phyloP scores from a whole-genome alignment of 805 yeast species.

The Yarrowia porcina region DNA sequence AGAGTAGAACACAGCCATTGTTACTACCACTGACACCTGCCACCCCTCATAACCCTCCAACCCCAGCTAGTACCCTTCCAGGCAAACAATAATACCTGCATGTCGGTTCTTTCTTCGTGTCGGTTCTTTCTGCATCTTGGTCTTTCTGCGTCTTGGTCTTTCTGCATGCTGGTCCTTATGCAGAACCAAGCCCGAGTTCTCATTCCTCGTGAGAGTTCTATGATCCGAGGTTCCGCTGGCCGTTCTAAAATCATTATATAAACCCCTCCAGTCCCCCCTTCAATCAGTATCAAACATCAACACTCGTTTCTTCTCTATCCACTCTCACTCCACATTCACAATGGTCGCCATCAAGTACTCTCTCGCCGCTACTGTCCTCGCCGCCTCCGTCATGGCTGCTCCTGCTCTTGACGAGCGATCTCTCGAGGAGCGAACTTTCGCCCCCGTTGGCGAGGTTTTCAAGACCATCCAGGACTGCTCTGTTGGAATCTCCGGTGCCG shows the following conservation, averaged over 20 bases:
- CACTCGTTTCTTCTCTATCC: not conserved
- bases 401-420: no score
- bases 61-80: not conserved
- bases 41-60: no score
- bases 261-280: not conserved
- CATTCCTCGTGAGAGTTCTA: not conserved
- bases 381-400: not conserved
- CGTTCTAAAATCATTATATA: not conserved
- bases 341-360: constrained; percentile 19
- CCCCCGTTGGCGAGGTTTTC: not conserved
- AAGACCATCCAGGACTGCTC: constrained; percentile 4
- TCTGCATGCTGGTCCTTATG: no score
- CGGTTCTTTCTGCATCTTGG: no score
- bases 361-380: not conserved
- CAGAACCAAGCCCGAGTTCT: not conserved
- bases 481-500: not conserved
- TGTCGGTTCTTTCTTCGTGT: not conserved
- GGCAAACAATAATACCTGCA: not conserved
- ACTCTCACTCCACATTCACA: not conserved
- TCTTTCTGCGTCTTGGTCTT: no score
- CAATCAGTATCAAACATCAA: not conserved
- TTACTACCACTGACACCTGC: no score
- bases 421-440: no score
- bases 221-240: not conserved
- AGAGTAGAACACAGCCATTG: no score